Base-by-base conservation (phyloP, 306 rosid species). In the Adenanthera pavonina region DNA sequence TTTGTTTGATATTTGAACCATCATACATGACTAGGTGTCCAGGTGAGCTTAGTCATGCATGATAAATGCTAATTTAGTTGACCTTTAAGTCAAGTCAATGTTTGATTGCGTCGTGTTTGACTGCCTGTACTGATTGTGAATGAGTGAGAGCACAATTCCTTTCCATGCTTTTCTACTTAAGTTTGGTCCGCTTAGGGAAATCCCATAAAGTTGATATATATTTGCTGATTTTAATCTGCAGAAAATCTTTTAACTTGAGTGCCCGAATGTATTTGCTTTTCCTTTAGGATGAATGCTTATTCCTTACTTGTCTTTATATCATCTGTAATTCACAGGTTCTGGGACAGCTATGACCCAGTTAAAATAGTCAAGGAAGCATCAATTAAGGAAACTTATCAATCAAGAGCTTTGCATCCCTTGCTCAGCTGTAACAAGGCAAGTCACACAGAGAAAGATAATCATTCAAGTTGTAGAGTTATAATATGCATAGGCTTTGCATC, bases 341-440 rank as follows among this genome's bases (percentile, higher is more conserved):
- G 71, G 71, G 71, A 38, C 38, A 44, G 33, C 43, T 16, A 66
- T 66, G 4, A 38, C 43, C 7, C 33, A 15, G 47, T 38, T 38
- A 66, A 36, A 66, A 16, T 66, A 38, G 48, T 36, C 12, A 66
- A 66, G 47, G 71, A 66, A 6, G 15, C 49, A 66, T 66, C 71
- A 62, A 33, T 34, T 66, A 8, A 11, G 48, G 71, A 66, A 66
- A 35, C 20, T 16, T 66, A 38, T 19, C 48, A 38, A 44, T 66
- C 71, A 15, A 66, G 47, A 66, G 48, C 30, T 8, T 40, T 66
- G 48, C 71, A 66, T 38, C 71, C 71, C 71, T 66, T 66, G 48
- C 48, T 66, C 71, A 66, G 43, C 71, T 66, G 71, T 66, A 66
- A 66, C 7, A 44, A 66, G 71, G 71, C 47, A 38, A 66, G 71